Percentiles rank a stretch among this genome's conserved stretches.
These are phyloP conservation scores for Neophaeococcomyces aloes DNA, from an alignment of 2,329 filamentous ascomycete species.

Conservation along the genomic window DNA sequence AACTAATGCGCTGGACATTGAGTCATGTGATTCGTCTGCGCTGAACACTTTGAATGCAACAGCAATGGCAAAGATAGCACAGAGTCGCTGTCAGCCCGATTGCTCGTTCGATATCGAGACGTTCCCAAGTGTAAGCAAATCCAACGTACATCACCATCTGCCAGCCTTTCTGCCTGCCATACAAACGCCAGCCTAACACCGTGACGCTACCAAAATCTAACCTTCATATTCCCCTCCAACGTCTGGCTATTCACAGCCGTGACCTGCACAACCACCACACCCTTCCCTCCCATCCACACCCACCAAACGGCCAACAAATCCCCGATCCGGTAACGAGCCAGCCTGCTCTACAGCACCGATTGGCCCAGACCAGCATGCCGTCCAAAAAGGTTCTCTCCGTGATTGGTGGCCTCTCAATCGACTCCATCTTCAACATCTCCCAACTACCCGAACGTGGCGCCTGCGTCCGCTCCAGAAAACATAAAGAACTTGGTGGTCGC, in stretches of 20 bases:
- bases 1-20: too few species aligned
- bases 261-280: not conserved
- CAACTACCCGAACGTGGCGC: not conserved
- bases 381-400: not conserved
- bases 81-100: too few species aligned
- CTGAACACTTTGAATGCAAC: too few species aligned
- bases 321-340: not conserved
- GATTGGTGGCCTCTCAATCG: not conserved
- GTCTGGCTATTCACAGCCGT: not conserved
- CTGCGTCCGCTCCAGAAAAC: not conserved
- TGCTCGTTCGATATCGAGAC: too few species aligned
- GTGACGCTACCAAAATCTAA: too few species aligned
- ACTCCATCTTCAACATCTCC: not conserved
- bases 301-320: not conserved
- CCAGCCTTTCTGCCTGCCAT: too few species aligned
- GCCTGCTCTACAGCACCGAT: not conserved
- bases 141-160: too few species aligned
- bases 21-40: too few species aligned
- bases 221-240: not conserved
- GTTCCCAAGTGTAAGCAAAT: too few species aligned
- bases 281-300: not conserved
- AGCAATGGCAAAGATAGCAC: too few species aligned
- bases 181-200: too few species aligned
- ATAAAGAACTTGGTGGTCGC: constrained; percentile 10
- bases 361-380: not conserved